Base-by-base conservation (phyloP, 2,329 filamentous ascomycete species). In the Allantophomopsis cytisporea region DNA sequence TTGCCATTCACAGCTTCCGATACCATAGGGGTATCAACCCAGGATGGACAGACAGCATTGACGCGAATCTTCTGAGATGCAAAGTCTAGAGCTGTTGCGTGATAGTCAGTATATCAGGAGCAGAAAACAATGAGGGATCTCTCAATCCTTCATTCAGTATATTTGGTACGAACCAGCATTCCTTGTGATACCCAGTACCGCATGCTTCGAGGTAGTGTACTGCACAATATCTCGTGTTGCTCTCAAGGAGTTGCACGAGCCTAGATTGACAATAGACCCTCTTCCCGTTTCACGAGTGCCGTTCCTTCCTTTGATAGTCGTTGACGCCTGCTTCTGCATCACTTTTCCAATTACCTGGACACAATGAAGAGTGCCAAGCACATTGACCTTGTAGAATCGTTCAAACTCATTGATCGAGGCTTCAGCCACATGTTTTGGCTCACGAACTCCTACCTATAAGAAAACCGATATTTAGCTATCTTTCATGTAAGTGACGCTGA, bases 351-450 rank as follows among this genome's bases (percentile, higher is more conserved):
- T 48, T 7, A 55, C 54, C 32, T 53, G 48, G 32, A 59, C 23
- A 36, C 55, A 55, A 10, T 57, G 50, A 40, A 58, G 43, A 13
- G 56, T 28, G 2, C 59, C 59, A 13, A 47, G 49, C 7, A 53
- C 42, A 35, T 62, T 61, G 13, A 60, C 51, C n/a, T n/a, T n/a
- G n/a, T n/a, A n/a, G n/a, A n/a, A n/a, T n/a, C n/a, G n/a, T n/a
- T n/a, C n/a, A n/a, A n/a, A n/a, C n/a, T n/a, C n/a, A n/a, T n/a
- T n/a, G n/a, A n/a, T n/a, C n/a, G n/a, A n/a, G n/a, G n/a, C n/a
- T n/a, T n/a, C n/a, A n/a, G n/a, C n/a, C n/a, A n/a, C n/a, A n/a
- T n/a, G n/a, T n/a, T n/a, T n/a, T n/a, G n/a, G n/a, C n/a, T n/a
- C n/a, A n/a, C n/a, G n/a, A n/a, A n/a, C n/a, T n/a, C n/a, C n/a